These are phyloP conservation scores for Quercus cerris DNA, from an alignment of 306 rosid species.

Conservation along the genomic window DNA sequence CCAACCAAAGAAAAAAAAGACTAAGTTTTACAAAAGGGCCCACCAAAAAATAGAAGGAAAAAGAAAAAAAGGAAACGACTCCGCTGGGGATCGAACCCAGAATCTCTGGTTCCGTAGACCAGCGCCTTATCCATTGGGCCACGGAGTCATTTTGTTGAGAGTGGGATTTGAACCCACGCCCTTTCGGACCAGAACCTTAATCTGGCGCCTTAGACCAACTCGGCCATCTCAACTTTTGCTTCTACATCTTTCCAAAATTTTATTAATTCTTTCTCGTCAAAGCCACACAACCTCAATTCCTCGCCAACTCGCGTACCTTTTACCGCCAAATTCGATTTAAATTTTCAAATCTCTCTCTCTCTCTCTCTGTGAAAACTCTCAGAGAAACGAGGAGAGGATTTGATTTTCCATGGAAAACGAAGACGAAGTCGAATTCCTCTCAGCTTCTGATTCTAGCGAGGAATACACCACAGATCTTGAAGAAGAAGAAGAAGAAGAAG, in stretches of 20 bases:
- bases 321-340: slow-evolving; percentile 14
- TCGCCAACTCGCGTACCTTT: not conserved
- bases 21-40: too few species aligned
- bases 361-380: not conserved
- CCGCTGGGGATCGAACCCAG: slow-evolving; percentile 50
- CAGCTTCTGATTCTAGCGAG: slow-evolving; percentile 45
- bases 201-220: slow-evolving; percentile 24
- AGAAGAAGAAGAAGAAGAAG: slow-evolving; percentile 24
- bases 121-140: slow-evolving; percentile 84
- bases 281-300: not conserved
- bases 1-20: too few species aligned
- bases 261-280: too few species aligned
- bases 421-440: slow-evolving; percentile 41
- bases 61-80: not conserved
- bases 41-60: not conserved
- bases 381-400: slow-evolving; percentile 13
- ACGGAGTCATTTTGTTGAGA: slow-evolving; percentile 35
- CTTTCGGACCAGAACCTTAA: slow-evolving; percentile 29
- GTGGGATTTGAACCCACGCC: slow-evolving; percentile 35
- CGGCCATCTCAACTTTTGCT: not conserved
- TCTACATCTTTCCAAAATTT: not conserved
- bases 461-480: slow-evolving; percentile 29
- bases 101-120: slow-evolving; percentile 70
- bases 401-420: slow-evolving; percentile 43
- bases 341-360: not conserved